Conservation (phyloP, 805 yeast genomes). For the Lipomyces sp. region DNA sequence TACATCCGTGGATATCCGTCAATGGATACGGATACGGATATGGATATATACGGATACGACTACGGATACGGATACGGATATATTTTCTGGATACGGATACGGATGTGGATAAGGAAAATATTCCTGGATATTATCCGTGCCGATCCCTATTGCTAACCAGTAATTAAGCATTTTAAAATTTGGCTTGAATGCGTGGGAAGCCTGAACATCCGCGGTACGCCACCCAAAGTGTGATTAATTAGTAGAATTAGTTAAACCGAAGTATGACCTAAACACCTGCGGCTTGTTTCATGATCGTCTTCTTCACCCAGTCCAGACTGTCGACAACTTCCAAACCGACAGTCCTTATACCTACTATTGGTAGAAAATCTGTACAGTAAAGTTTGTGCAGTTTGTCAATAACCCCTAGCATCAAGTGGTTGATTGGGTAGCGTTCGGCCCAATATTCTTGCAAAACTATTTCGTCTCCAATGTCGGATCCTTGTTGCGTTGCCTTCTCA, state of each 20-base stretch:
- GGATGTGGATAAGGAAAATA: too few relatives aligned
- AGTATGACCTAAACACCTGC: slow-evolving; percentile 44
- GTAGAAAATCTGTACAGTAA: slow-evolving; percentile 72
- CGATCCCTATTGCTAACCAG: too few relatives aligned
- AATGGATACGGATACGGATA: too few relatives aligned
- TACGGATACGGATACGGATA: too few relatives aligned
- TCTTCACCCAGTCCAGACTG: slow-evolving; percentile 66
- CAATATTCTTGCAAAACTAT: slow-evolving; percentile 86
- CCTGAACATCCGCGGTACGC: too few relatives aligned
- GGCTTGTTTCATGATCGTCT: slow-evolving; percentile 65
- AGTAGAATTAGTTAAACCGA: background rate
- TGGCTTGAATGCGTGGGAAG: too few relatives aligned
- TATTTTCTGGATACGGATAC: too few relatives aligned
- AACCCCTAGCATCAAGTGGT: slow-evolving; percentile 80
- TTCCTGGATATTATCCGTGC: too few relatives aligned
- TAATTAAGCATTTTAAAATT: too few relatives aligned
- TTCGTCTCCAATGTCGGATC: slow-evolving; percentile 83
- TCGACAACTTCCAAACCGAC: slow-evolving; percentile 76
- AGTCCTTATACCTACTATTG: slow-evolving; percentile 75
- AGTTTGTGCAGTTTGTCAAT: slow-evolving; percentile 92
- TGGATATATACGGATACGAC: too few relatives aligned
- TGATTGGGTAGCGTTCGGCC: slow-evolving; percentile 77
- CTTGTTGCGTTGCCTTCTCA: slow-evolving; percentile 72
- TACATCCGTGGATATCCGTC: too few relatives aligned
- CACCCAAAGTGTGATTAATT: too few relatives aligned